Evolutionary conservation across 2,329 filamentous ascomycete species (phyloP).

Genomic region (Fusarium foetens): DNA sequence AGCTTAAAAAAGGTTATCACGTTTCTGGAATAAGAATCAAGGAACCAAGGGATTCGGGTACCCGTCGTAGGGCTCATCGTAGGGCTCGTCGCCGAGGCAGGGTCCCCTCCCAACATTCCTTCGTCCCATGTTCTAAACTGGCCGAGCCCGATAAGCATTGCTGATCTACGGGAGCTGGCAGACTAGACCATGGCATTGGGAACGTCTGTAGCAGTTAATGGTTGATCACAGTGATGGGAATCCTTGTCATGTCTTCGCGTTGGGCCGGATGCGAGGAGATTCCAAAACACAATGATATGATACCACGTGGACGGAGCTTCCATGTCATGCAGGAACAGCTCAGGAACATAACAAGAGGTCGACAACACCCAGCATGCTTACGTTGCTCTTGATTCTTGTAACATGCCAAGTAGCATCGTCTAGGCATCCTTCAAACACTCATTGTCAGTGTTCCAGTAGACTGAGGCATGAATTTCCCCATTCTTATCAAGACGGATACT

Average conservation of each 20-base stretch:
- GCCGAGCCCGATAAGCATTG: constrained; percentile 34
- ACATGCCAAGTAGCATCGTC: background rate
- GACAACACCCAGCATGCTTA: constrained; percentile 12
- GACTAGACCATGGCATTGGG: constrained; percentile 31
- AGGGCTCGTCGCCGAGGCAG: constrained; percentile 25
- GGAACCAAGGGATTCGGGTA: constrained; percentile 28
- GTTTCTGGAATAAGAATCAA: constrained; percentile 21
- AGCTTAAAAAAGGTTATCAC: background rate
- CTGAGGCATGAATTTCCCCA: constrained; percentile 24
- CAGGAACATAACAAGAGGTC: constrained; percentile 16
- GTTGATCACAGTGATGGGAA: constrained; percentile 8
- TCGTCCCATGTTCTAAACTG: constrained; percentile 30
- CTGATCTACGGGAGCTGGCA: constrained; percentile 41
- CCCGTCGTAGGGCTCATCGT: constrained; percentile 24
- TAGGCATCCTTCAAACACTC: constrained; percentile 5
- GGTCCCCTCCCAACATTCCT: constrained; percentile 38
- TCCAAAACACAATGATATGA: constrained; percentile 28
- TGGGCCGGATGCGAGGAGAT: background rate
- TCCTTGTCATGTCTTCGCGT: constrained; percentile 15
- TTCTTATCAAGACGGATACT: constrained; percentile 24
- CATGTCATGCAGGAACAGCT: constrained; percentile 41
- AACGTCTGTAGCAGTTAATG: constrained; percentile 9
- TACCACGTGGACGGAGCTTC: constrained; percentile 38
- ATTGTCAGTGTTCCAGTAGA: constrained; percentile 4
- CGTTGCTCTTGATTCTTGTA: constrained; percentile 3